A percentile compares a stretch with the other conserved stretches of the same genome.
Evolutionary conservation across 2,329 filamentous ascomycete species (phyloP).

Genomic region (Alternaria rosae): DNA sequence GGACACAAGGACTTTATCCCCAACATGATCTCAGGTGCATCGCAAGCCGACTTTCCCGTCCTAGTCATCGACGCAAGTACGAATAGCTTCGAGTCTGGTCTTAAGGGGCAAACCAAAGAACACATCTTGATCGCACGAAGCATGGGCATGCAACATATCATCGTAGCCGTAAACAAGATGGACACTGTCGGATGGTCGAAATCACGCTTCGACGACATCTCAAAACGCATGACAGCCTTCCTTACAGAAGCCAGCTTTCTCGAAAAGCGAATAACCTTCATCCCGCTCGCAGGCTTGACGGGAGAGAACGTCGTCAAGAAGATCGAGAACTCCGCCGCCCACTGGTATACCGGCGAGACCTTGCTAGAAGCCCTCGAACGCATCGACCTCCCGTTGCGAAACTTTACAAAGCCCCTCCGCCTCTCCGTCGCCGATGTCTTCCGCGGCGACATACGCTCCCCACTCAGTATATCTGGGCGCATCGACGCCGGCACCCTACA

Average conservation of each 20-base stretch:
- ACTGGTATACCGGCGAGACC: slow-evolving; percentile 83
- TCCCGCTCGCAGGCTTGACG: slow-evolving; percentile 87
- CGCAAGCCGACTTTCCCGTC: slow-evolving; percentile 94
- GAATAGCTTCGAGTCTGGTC: slow-evolving; percentile 90
- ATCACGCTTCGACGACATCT: slow-evolving; percentile 84
- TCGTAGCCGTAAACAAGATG: slow-evolving; percentile 95
- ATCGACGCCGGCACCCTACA: slow-evolving; percentile 86
- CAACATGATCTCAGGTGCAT: slow-evolving; percentile 98
- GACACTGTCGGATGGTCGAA: slow-evolving; percentile 86
- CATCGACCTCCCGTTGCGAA: slow-evolving; percentile 75
- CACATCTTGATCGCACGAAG: slow-evolving; percentile 89
- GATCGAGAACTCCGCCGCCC: slow-evolving; percentile 59
- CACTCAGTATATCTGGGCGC: slow-evolving; percentile 84
- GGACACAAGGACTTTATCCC: slow-evolving; percentile 96
- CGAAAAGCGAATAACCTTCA: slow-evolving; percentile 79
- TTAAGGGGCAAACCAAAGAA: slow-evolving; percentile 93
- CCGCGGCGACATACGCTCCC: slow-evolving; percentile 77
- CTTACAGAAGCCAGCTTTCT: slow-evolving; percentile 83
- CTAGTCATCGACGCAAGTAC: slow-evolving; percentile 90
- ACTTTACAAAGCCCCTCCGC: slow-evolving; percentile 79
- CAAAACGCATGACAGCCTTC: slow-evolving; percentile 82
- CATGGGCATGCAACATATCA: slow-evolving; percentile 85
- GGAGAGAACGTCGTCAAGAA: slow-evolving; percentile 82
- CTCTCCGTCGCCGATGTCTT: slow-evolving; percentile 91
- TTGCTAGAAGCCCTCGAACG: slow-evolving; percentile 84